Evolutionary conservation across 805 yeast genomes (phyloP).

Genomic region (Candida piceae): DNA sequence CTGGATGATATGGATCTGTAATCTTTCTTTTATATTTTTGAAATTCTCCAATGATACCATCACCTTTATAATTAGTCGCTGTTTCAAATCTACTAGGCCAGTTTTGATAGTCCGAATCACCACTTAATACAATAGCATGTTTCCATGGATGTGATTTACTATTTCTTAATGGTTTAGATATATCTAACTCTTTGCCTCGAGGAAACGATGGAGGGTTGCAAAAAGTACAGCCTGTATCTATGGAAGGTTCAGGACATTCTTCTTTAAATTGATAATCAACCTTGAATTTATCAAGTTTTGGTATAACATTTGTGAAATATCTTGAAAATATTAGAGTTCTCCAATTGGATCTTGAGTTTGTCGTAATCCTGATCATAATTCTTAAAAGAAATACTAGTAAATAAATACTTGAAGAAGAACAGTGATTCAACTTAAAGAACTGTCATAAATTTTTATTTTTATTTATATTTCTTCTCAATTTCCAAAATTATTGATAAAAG

Average conservation of each 20-base stretch:
- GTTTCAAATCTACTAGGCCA: slow-evolving; percentile 52
- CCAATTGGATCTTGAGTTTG: too few species aligned
- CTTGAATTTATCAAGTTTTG: not conserved
- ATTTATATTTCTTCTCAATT: too few species aligned
- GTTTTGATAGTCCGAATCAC: slow-evolving; percentile 29
- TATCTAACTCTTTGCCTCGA: slow-evolving; percentile 36
- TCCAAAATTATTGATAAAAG: too few species aligned
- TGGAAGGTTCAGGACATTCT: slow-evolving; percentile 45
- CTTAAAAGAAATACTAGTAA: too few species aligned
- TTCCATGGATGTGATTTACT: slow-evolving; percentile 51
- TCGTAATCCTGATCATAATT: too few species aligned
- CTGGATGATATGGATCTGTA: slow-evolving; percentile 43
- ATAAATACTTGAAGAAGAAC: too few species aligned
- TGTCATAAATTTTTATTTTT: too few species aligned
- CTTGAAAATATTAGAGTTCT: too few species aligned
- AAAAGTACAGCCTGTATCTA: slow-evolving; percentile 59
- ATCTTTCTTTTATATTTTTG: slow-evolving; percentile 28
- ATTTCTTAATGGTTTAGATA: slow-evolving; percentile 34
- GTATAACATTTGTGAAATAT: not conserved
- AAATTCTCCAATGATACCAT: slow-evolving; percentile 37
- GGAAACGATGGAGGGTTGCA: slow-evolving; percentile 45
- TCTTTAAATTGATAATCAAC: slow-evolving; percentile 6
- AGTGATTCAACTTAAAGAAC: too few species aligned
- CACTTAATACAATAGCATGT: slow-evolving; percentile 50
- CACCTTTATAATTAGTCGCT: slow-evolving; percentile 28